Evolutionary conservation across 169 alveolate genomes (phyloP).

Genomic region (Babesia microti): DNA sequence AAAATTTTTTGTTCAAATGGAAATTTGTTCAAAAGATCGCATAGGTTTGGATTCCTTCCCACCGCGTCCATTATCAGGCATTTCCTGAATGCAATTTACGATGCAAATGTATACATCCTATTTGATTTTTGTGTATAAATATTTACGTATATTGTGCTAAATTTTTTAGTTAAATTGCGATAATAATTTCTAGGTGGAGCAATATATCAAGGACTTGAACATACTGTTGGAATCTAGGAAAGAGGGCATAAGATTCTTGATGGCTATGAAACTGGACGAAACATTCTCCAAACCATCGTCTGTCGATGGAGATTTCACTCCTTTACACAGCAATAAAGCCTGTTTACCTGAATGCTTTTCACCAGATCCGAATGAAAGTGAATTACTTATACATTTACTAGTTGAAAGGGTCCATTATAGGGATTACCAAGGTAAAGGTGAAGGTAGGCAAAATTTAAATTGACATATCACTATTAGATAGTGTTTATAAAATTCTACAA

Average conservation of each 20-base stretch:
- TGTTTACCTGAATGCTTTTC: slow-evolving; percentile 31
- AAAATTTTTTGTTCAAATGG: too few relatives aligned
- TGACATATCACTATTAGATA: too few relatives aligned
- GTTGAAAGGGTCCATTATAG: slow-evolving; percentile 33
- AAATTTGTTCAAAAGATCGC: too few relatives aligned
- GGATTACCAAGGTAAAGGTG: neutral
- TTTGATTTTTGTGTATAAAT: too few relatives aligned
- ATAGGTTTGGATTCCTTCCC: too few relatives aligned
- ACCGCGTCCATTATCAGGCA: too few relatives aligned
- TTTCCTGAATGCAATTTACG: too few relatives aligned
- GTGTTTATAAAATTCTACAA: too few relatives aligned
- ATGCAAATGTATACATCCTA: too few relatives aligned
- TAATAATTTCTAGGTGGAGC: slow-evolving; percentile 17
- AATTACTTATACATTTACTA: slow-evolving; percentile 21
- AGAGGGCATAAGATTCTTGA: slow-evolving; percentile 6
- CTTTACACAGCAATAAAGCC: slow-evolving; percentile 38
- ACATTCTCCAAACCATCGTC: slow-evolving; percentile 17
- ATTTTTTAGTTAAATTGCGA: too few relatives aligned
- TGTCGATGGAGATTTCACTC: slow-evolving; percentile 26
- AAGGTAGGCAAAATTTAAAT: too few relatives aligned
- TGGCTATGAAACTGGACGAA: slow-evolving; percentile 36
- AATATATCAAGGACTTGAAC: slow-evolving; percentile 34
- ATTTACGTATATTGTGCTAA: too few relatives aligned
- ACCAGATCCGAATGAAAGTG: slow-evolving; percentile 13
- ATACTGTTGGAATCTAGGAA: slow-evolving; percentile 2